Base-by-base conservation (phyloP, 768 basidiomycete species). In the Mycena crocata region DNA sequence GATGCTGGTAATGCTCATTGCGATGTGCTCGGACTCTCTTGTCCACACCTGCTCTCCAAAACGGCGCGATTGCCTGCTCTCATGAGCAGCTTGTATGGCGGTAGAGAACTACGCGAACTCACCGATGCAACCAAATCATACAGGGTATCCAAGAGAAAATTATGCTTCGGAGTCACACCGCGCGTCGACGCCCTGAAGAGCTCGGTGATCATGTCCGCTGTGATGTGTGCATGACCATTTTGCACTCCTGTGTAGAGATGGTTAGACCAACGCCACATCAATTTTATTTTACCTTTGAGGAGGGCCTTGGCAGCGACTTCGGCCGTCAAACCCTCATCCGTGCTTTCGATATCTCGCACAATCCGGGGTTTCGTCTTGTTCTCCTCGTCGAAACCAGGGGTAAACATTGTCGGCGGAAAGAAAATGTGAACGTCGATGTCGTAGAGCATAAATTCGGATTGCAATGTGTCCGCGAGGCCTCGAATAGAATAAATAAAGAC, bases 391-490 rank as follows among this genome's bases (percentile, higher is more conserved):
- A 83, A 92, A 0, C 95, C 94, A 0, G 93, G 90, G 0, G 88
- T 89, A 69, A 82, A 86, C 82, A 98, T 96, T 1, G 93, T 93
- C 1, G 85, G 85, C 0, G 96, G 94, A 79, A 94, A 90, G 79
- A 89, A 94, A 46, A 93, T 87, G 69, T 96, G 94, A 8, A 94
- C 86, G 56, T 84, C 82, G 73, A 94, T 92, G 54, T 85, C 86
- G 75, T 96, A 95, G 9, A 96, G 81, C 67, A 89, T 80, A 52
- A 94, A 81, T 73, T 97, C 96, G 28, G 89, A 91, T 10, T 91
- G 90, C 17, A 98, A 83, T 0, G 90, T 85, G 64, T 98, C 96
- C 17, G 93, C 93, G 0, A 98, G 87, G 17, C 92, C 94, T 95
- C 40, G 34, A 37, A 17, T 46, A 40, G 23, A 59, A 52, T 57